A percentile compares a stretch with the other conserved stretches of the same genome.
phyloP scores from a whole-genome alignment of 306 rosid species.

The Gillenia trifoliata region DNA sequence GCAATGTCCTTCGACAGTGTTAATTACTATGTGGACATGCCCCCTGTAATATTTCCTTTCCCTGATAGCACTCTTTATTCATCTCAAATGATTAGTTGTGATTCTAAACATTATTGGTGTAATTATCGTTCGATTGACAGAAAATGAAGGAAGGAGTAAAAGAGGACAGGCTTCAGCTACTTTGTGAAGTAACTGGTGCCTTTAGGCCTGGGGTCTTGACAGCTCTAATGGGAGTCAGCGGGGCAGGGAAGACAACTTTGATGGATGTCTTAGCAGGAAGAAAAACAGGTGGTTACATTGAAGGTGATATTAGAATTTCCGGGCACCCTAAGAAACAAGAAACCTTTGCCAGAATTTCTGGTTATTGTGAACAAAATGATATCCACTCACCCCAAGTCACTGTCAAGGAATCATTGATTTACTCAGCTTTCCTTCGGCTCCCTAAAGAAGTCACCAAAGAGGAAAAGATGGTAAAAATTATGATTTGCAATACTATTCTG shows the following conservation, averaged over 20 bases:
- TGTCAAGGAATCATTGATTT: slow-evolving; percentile 71
- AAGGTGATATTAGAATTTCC: slow-evolving; percentile 84
- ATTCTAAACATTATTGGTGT: too few relatives aligned
- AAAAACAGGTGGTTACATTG: slow-evolving; percentile 89
- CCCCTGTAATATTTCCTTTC: slow-evolving; percentile 54
- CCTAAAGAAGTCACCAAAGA: slow-evolving; percentile 70
- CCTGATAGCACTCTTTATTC: neutral
- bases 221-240: slow-evolving; percentile 96
- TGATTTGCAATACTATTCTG: neutral
- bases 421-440: slow-evolving; percentile 95
- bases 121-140: slow-evolving; percentile 23
- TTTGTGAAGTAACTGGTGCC: slow-evolving; percentile 70
- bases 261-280: slow-evolving; percentile 99
- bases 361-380: slow-evolving; percentile 95
- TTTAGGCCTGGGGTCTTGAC: slow-evolving; percentile 94
- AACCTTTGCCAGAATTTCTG: slow-evolving; percentile 95
- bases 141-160: slow-evolving; percentile 84
- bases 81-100: too few relatives aligned
- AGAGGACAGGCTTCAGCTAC: slow-evolving; percentile 75
- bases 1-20: slow-evolving; percentile 90
- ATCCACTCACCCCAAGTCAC: slow-evolving; percentile 99
- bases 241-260: slow-evolving; percentile 95
- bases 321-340: slow-evolving; percentile 95
- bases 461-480: slow-evolving; percentile 60
- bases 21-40: slow-evolving; percentile 94